These are phyloP conservation scores for Penicillium sp. DNA, from an alignment of 2,329 filamentous ascomycete genomes.

Conservation along the genomic window DNA sequence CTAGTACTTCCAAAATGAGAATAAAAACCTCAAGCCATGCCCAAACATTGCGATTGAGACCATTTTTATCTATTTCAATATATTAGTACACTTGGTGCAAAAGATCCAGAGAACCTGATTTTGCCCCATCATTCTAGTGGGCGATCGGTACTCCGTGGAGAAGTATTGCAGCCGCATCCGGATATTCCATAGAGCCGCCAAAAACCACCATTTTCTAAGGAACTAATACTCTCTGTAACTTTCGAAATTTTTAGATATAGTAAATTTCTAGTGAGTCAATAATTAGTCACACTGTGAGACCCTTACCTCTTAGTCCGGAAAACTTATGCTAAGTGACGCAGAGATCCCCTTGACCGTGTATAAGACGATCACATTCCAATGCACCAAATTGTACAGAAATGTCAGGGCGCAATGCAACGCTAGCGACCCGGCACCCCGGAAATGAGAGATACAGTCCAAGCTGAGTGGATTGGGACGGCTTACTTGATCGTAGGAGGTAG, in stretches of 20 bases:
- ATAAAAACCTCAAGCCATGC: background rate
- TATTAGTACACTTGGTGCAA: background rate
- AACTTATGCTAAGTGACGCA: background rate
- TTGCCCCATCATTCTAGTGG: background rate
- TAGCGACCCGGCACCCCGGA: background rate
- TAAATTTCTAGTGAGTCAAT: background rate
- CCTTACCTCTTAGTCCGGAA: background rate
- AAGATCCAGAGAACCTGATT: background rate
- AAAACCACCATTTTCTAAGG: background rate
- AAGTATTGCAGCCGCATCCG: background rate
- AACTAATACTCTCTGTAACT: background rate
- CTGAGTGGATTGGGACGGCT: background rate
- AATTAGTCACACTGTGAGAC: background rate
- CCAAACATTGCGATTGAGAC: background rate
- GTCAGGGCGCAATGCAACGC: background rate
- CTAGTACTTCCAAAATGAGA: background rate
- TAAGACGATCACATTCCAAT: background rate
- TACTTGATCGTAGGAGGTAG: background rate
- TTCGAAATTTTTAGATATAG: background rate
- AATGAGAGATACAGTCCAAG: background rate
- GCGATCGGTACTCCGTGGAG: background rate
- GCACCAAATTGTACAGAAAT: background rate
- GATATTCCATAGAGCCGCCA: background rate
- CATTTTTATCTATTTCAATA: background rate
- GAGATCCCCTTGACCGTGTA: background rate